phyloP scores from a whole-genome alignment of 176 grass and related monocot genomes.

The Poa annua region DNA sequence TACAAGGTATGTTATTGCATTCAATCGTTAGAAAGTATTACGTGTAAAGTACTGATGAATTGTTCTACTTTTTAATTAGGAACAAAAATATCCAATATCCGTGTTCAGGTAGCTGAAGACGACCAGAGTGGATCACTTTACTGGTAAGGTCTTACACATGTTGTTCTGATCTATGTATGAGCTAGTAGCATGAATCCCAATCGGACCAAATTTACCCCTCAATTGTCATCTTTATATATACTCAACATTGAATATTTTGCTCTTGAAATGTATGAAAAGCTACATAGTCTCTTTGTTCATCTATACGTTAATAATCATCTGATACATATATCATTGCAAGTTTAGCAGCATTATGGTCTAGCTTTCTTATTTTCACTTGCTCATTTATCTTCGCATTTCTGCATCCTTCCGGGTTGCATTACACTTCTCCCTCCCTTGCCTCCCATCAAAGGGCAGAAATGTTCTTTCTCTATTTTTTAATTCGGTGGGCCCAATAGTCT shows the following conservation, averaged over 20 bases:
- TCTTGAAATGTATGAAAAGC: not conserved
- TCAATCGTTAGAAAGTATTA: not conserved
- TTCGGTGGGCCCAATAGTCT: not conserved
- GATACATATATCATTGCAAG: not conserved
- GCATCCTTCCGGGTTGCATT: not conserved
- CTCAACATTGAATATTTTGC: not conserved
- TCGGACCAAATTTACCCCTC: constrained; percentile 8
- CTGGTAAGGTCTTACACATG: constrained; percentile 62
- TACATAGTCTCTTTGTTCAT: not conserved
- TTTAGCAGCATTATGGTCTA: constrained; percentile 7
- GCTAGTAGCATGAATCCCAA: constrained; percentile 24
- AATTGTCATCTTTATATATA: not conserved
- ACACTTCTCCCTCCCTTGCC: constrained; percentile 1
- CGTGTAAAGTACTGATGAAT: constrained; percentile 27
- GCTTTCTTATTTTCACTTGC: constrained; percentile 11
- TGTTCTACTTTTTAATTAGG: constrained; percentile 53
- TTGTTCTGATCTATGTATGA: constrained; percentile 40
- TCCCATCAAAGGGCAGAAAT: not conserved
- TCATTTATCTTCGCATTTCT: constrained; percentile 1
- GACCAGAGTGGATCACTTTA: constrained; percentile 55
- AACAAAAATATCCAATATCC: constrained; percentile 66
- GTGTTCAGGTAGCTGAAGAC: constrained; percentile 76
- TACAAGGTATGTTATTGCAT: constrained; percentile 69
- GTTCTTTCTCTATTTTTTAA: not conserved
- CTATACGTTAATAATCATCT: not conserved